Conservation (phyloP, 495 filamentous ascomycete species). For the Parathielavia appendiculata region DNA sequence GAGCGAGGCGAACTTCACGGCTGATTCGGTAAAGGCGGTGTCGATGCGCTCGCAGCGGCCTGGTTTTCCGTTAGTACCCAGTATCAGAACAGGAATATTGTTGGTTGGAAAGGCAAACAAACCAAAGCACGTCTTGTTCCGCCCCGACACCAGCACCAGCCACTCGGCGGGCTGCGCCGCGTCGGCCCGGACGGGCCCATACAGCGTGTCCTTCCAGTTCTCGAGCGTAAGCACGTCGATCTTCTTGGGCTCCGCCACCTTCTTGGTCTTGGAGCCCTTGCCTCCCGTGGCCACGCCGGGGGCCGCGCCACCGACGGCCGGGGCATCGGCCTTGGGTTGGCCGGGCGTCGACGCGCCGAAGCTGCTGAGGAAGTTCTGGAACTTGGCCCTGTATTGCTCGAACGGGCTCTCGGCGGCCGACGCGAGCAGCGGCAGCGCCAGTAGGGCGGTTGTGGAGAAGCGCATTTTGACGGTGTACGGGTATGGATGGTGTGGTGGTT, state of each 20-base stretch:
- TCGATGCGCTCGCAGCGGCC: constrained; percentile 46
- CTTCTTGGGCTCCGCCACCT: constrained; percentile 42
- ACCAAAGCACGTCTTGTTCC: constrained; percentile 84
- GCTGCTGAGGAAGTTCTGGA: constrained; percentile 53
- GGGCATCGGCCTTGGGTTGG: constrained; percentile 21
- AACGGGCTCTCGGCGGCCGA: constrained; percentile 50
- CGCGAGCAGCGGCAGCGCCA: constrained; percentile 66
- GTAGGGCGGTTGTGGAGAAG: constrained; percentile 56
- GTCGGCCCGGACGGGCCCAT: constrained; percentile 54
- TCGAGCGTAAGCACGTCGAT: constrained; percentile 59
- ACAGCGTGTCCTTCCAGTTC: constrained; percentile 65
- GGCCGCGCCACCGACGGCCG: constrained; percentile 45
- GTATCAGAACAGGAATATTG: too few species aligned
- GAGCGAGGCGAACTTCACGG: constrained; percentile 58
- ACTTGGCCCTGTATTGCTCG: constrained; percentile 60
- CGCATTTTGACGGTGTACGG: constrained; percentile 56
- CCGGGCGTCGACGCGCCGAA: constrained; percentile 35
- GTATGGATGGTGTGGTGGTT: constrained; percentile 5
- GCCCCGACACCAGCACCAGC: constrained; percentile 74
- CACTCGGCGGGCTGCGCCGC: constrained; percentile 63
- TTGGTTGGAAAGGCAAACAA: constrained; percentile 10
- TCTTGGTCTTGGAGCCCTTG: constrained; percentile 35
- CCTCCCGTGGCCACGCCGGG: constrained; percentile 32
- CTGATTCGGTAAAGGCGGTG: constrained; percentile 55
- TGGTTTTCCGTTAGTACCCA: constrained; percentile 16